Percentiles rank a stretch among this genome's conserved stretches.
Conservation (phyloP, 805 yeast species). For the Candida hungchunana region DNA sequence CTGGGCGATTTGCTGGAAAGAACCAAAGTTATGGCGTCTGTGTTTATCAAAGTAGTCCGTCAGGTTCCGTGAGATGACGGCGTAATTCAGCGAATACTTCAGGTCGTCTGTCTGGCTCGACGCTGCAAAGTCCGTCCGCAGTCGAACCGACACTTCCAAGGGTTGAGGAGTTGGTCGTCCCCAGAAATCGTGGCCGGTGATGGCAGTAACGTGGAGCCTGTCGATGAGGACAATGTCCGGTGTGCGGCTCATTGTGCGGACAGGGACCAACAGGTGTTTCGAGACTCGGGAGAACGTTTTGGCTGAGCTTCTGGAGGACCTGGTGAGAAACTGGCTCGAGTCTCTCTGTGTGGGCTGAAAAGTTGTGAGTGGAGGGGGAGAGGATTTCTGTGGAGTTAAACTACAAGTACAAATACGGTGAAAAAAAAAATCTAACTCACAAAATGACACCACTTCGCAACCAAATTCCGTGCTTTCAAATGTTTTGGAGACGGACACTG, state of each 20-base stretch:
- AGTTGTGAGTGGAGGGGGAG: no score
- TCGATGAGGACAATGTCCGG: conserved; percentile 24
- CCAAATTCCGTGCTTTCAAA: neutral
- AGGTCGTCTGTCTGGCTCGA: conserved; percentile 85
- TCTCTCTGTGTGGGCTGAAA: no score
- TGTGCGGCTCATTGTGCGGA: neutral
- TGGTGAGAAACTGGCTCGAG: no score
- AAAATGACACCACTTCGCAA: neutral
- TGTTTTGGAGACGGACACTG: conserved; percentile 21
- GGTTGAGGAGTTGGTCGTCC: conserved; percentile 63
- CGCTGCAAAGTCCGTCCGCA: conserved; percentile 61
- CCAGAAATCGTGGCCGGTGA: conserved; percentile 77
- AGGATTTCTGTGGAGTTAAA: no score
- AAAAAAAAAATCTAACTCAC: no score
- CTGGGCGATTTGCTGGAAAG: conserved; percentile 39
- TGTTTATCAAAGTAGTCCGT: conserved; percentile 43
- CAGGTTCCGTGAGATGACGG: conserved; percentile 71
- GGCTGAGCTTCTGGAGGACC: no score
- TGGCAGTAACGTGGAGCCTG: conserved; percentile 56
- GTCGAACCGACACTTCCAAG: conserved; percentile 50
- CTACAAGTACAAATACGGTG: no score
- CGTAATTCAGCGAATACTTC: conserved; percentile 81
- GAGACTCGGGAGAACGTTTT: no score
- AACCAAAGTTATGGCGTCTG: conserved; percentile 34
- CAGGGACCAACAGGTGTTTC: no score